Base-by-base conservation (phyloP, 2,329 filamentous ascomycete species). In the Fusarium sp. region DNA sequence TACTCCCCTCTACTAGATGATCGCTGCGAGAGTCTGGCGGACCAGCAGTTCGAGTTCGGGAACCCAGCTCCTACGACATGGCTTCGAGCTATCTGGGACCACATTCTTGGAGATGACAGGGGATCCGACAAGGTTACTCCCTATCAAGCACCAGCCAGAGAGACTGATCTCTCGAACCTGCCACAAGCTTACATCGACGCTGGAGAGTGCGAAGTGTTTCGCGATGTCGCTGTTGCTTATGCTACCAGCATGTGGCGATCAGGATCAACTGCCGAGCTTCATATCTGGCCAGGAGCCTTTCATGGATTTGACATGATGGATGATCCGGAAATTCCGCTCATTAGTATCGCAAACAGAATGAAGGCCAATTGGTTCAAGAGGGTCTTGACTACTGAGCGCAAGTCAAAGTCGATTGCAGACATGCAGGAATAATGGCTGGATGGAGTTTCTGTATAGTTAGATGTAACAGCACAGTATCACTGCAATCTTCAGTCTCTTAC, bases 271-370 rank as follows among this genome's bases (percentile, higher is more conserved):
- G 52, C 38, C 4, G 57, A 62, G 4, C 30, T 62, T 15, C 60
- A 63, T 3, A 62, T 63, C 4, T 63, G 60, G 60, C 46, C 46
- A 5, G 58, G 58, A 25, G 58, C 34, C 2, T 62, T 58, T 22
- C 58, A 62, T 6, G 58, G 58, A 0, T 62, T 62, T 6, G 58
- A 62, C 4, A 61, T 61, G 58, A 61, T 61, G 25, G 43, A 61
- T 3, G 58, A 59, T n/a, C 54, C 43, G 3, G 16, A 27, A 13
- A 10, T 59, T 1, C 54, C 54, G 18, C 20, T 61, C 6, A 61
- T 60, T 24, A 27, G 43, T 2, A 43, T 49, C 5, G 54, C 58
- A 7, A 61, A 61, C 15, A 41, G 22, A 8, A 6, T 27, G 2
- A 61, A 61, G 18, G 54, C 58, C 0, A 61, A 61, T 9, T 61